Percentiles rank a stretch among this genome's conserved stretches.
Conservation (phyloP, 139 green algal species). For the Coelastrella sp. region DNA sequence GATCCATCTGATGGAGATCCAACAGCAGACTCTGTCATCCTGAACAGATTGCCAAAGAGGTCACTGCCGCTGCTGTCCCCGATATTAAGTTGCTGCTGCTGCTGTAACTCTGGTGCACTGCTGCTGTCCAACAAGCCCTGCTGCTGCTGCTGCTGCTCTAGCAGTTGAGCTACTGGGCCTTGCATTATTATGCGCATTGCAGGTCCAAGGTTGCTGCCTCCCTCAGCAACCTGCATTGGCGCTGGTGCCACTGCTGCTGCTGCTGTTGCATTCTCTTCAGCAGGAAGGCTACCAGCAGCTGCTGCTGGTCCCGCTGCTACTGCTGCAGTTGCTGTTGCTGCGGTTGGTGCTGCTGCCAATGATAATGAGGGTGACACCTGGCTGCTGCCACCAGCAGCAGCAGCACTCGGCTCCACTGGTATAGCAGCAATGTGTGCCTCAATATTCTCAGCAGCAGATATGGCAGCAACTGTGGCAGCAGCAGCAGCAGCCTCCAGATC, state of each 20-base stretch:
- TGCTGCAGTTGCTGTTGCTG: neutral
- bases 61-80: neutral
- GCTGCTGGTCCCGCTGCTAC: neutral
- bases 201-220: neutral
- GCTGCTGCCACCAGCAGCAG: neutral
- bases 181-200: neutral
- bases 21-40: neutral
- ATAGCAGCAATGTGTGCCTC: neutral
- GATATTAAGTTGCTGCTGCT: neutral
- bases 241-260: conserved; percentile 25
- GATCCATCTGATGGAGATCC: no score
- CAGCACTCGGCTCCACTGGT: neutral
- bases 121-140: neutral
- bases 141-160: neutral
- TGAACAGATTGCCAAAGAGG: neutral
- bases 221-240: neutral
- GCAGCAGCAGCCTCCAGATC: neutral
- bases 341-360: neutral
- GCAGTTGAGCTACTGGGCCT: neutral
- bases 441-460: neutral
- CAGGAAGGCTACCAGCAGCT: neutral
- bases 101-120: neutral
- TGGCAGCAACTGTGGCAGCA: neutral
- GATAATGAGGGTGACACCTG: no score
- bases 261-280: neutral